These are phyloP conservation scores for Scedosporium boydii DNA, from an alignment of 2,329 filamentous ascomycete genomes.

Conservation along the genomic window DNA sequence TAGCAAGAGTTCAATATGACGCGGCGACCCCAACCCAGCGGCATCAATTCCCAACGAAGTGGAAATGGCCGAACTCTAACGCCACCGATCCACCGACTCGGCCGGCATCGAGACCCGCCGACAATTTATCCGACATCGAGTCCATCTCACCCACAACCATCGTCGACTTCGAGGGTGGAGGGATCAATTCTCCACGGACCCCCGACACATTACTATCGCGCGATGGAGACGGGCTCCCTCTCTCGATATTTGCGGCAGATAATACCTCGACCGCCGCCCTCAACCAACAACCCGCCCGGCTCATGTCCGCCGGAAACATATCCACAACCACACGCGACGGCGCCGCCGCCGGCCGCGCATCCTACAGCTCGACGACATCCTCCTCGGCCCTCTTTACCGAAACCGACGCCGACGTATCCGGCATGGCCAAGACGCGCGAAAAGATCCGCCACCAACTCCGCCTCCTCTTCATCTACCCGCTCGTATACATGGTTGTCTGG, in stretches of 20 bases:
- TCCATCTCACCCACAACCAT: background rate
- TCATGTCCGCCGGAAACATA: background rate
- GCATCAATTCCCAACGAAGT: background rate
- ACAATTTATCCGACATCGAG: background rate
- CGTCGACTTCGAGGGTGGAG: background rate
- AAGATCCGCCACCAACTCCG: conserved; percentile 59
- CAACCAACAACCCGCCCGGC: background rate
- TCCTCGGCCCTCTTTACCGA: conserved; percentile 11
- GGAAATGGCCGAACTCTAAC: background rate
- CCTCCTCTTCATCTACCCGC: conserved; percentile 66
- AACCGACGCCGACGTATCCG: conserved; percentile 14
- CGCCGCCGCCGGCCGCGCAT: conserved; percentile 3
- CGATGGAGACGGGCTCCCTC: background rate
- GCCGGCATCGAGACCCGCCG: background rate
- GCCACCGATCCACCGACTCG: background rate
- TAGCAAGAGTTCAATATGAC: background rate
- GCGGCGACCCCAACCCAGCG: background rate
- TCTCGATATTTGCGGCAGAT: background rate
- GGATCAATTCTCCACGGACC: background rate
- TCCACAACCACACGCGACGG: background rate
- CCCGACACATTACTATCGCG: background rate
- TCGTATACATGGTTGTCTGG: conserved; percentile 66
- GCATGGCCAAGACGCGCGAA: conserved; percentile 31
- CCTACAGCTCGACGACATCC: conserved; percentile 11
- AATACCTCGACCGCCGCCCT: background rate